Base-by-base conservation (phyloP, 2,329 filamentous ascomycete species). In the Aspergillus melleus region DNA sequence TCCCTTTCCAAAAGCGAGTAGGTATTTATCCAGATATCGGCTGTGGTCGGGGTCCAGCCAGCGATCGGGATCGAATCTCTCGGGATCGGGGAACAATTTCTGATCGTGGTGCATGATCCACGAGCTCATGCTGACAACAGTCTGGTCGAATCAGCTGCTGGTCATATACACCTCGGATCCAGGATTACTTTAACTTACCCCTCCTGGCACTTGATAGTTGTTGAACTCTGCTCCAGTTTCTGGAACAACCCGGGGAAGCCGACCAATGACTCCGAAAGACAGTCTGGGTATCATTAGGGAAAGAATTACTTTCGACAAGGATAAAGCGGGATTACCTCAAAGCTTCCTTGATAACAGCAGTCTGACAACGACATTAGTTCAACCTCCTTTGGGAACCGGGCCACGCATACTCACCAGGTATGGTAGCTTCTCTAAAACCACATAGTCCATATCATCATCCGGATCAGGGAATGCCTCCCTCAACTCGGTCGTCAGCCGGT, bases 261-360 rank as follows among this genome's bases (percentile, higher is more conserved):
- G 67, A 4, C 72, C 72, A 24, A 66, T 56, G 29, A 75, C 70
- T 24, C 72, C 74, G 58, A 68, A 75, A 4, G 72, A 74, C 4
- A 75, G 32, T 8, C 67, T 69, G 22, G 8, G 47, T 16, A 16
- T 57, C 10, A 14, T 59, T 29, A 61, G 61, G n/a, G 12, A 11
- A 8, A 6, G 36, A 42, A 42, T n/a, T 8, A 12, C 20, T 32
- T 16, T 24, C n/a, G 26, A 5, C 24, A 22, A 5, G 19, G 8
- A 11, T 14, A 16, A 19, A 6, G 10, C 12, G 6, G n/a, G 6
- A 6, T 30, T 61, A 72, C 68, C 77, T 68, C 11, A 77, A 63
- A 12, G 62, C 73, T 63, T 77, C 74, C 55, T 76, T 76, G 50
- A 77, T 69, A 5, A 77, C 69, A 12, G 56, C 72, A 49, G 68